Evolutionary conservation across 2,329 filamentous ascomycete genomes (phyloP).

Genomic region (Trichophyton verrucosum): DNA sequence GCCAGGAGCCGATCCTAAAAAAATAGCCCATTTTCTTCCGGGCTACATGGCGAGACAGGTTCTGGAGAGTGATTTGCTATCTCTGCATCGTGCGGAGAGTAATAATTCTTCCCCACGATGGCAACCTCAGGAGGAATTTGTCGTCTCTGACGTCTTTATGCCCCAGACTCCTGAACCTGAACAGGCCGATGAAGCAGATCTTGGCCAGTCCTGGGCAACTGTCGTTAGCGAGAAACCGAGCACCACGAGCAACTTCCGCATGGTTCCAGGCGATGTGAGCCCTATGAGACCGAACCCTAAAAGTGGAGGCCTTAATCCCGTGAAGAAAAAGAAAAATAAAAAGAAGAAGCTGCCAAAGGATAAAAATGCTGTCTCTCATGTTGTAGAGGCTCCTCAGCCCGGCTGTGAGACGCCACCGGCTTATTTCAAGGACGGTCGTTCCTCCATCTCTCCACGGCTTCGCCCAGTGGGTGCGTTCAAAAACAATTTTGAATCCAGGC

Average conservation of each 20-base stretch:
- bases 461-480: slow-evolving; percentile 16
- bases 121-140: slow-evolving; percentile 13
- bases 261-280: slow-evolving; percentile 9
- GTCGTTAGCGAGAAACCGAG: not conserved
- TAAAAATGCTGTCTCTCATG: slow-evolving; percentile 13
- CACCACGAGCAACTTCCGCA: slow-evolving; percentile 7
- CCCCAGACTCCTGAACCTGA: slow-evolving; percentile 10
- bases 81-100: slow-evolving; percentile 1
- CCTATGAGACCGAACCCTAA: slow-evolving; percentile 4
- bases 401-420: not conserved
- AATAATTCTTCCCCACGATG: slow-evolving; percentile 7
- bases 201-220: not conserved
- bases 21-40: not conserved
- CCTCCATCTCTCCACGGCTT: slow-evolving; percentile 20
- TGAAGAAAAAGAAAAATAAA: slow-evolving; percentile 32
- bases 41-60: slow-evolving; percentile 5
- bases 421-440: slow-evolving; percentile 7
- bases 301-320: slow-evolving; percentile 12
- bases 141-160: slow-evolving; percentile 15
- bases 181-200: not conserved
- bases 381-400: not conserved
- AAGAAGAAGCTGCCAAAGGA: slow-evolving; percentile 15
- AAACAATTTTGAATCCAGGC: slow-evolving; percentile 33
- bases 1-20: not conserved
- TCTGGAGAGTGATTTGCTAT: slow-evolving; percentile 7